A percentile compares a stretch with the other conserved stretches of the same genome.
These are phyloP conservation scores for Lactarius pseudohatsudake DNA, from an alignment of 768 basidiomycete genomes.

Conservation along the genomic window DNA sequence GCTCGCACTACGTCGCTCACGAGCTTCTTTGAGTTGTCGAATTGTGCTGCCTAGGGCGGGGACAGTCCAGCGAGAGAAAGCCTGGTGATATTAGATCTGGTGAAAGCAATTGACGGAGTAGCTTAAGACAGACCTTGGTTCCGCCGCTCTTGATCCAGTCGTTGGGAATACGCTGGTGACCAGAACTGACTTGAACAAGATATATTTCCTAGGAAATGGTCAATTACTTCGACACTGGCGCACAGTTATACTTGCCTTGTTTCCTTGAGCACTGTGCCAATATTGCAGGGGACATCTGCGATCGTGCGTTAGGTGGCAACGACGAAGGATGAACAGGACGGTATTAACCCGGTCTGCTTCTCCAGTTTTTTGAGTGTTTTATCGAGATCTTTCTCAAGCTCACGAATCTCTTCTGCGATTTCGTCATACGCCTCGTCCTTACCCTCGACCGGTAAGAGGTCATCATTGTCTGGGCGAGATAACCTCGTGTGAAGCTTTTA, in stretches of 20 bases:
- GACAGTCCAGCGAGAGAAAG: constrained; percentile 73
- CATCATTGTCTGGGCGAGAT: constrained; percentile 49
- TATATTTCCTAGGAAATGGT: constrained; percentile 72
- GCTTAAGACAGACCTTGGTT: constrained; percentile 63
- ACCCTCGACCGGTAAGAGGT: constrained; percentile 79
- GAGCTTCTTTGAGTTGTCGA: constrained; percentile 86
- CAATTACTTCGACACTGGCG: background rate
- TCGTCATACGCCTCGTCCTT: constrained; percentile 85
- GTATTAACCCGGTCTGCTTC: constrained; percentile 62
- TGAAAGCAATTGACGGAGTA: background rate
- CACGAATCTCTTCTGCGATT: constrained; percentile 66
- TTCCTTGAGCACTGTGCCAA: constrained; percentile 81
- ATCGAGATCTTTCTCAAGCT: constrained; percentile 72
- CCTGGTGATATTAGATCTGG: constrained; percentile 42
- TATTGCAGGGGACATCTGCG: constrained; percentile 52
- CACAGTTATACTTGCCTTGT: constrained; percentile 52
- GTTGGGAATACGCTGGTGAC: constrained; percentile 65
- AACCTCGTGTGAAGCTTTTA: background rate
- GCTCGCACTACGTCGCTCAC: constrained; percentile 78
- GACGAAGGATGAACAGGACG: constrained; percentile 8
- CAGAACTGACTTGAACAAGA: constrained; percentile 69
- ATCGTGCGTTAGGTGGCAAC: constrained; percentile 24
- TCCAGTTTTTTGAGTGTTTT: constrained; percentile 61
- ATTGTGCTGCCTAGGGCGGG: constrained; percentile 69
- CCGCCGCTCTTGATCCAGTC: constrained; percentile 79